Base-by-base conservation (phyloP, 805 yeast genomes). In the Saturnispora diversa region DNA sequence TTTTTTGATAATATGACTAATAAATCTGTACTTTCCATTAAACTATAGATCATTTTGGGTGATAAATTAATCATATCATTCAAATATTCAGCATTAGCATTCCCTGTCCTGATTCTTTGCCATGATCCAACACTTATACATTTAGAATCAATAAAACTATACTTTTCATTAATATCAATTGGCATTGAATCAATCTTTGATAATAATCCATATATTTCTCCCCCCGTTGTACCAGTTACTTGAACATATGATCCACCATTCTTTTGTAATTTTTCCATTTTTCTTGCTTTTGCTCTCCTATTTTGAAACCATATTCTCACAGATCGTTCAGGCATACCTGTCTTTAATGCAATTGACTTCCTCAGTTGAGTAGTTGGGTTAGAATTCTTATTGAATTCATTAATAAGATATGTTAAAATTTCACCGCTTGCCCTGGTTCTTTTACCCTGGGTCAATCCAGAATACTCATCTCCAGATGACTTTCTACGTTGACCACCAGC, bases 261-360 rank as follows among this genome's bases (percentile, higher is more conserved):
- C 33, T 51, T 46, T 57, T 70, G 60, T 24, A 49, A 32, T 43
- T 78, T 69, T 50, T 77, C 83, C 52, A 73, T 59, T 59, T 82
- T 82, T 52, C 87, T 69, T 32, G 77, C 69, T 56, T 83, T 84
- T 16, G 92, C 92, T 47, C 97, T 65, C 51, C 88, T 66, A 56
- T 86, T 86, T 59, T 87, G 97, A 54, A 85, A 87, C 96, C 96
- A 87, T 31, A 87, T 87, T 41, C 95, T 70, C 2, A 87, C 95
- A 11, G 88, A 84, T 46, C 92, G 73, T 51, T 87, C 95, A 11
- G 87, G 75, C 84, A 86, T 80, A 15, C 80, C 83, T 1, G 94
- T 83, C 45, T 70, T 69, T 2, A 71, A 75, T 29, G 92, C 77
- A 28, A 87, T 76, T 23, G 68, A 72, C 52, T 79, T 79, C 30